These are phyloP conservation scores for Ustanciosporium gigantosporum DNA, from an alignment of 1,284 basidiomycete species.

Conservation along the genomic window DNA sequence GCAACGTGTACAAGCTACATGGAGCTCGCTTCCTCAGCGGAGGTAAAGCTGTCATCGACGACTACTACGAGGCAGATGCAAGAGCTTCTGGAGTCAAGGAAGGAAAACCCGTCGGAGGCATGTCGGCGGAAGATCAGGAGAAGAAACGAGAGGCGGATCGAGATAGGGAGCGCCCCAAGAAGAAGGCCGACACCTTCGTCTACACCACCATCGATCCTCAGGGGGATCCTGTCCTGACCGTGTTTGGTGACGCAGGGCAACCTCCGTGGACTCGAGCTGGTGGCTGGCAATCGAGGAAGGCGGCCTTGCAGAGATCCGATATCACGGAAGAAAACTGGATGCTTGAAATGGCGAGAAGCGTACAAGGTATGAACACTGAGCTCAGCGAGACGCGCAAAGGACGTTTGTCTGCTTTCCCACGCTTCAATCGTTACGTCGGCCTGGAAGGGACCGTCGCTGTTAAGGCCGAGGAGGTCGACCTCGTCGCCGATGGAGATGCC, in stretches of 20 bases:
- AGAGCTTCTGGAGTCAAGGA: constrained; percentile 64
- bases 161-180: constrained; percentile 43
- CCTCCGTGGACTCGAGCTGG: constrained; percentile 53
- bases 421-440: constrained; percentile 32
- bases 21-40: constrained; percentile 86
- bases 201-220: constrained; percentile 49
- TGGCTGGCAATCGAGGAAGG: constrained; percentile 40
- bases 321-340: constrained; percentile 60
- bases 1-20: constrained; percentile 91
- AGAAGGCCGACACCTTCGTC: constrained; percentile 46
- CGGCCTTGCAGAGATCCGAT: constrained; percentile 44
- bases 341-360: constrained; percentile 56
- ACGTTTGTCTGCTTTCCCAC: constrained; percentile 38
- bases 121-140: constrained; percentile 44
- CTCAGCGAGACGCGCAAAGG: constrained; percentile 47
- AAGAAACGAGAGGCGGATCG: constrained; percentile 43
- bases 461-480: constrained; percentile 9
- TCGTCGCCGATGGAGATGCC: constrained; percentile 23
- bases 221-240: constrained; percentile 50
- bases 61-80: constrained; percentile 87
- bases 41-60: constrained; percentile 86
- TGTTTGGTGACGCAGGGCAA: constrained; percentile 56
- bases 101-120: constrained; percentile 53
- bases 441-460: constrained; percentile 1
- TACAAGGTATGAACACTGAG: constrained; percentile 55